Percentiles rank a stretch among this genome's conserved stretches.
Conservation (phyloP, 2,329 filamentous ascomycete species). For the Cladosporium colombiae region DNA sequence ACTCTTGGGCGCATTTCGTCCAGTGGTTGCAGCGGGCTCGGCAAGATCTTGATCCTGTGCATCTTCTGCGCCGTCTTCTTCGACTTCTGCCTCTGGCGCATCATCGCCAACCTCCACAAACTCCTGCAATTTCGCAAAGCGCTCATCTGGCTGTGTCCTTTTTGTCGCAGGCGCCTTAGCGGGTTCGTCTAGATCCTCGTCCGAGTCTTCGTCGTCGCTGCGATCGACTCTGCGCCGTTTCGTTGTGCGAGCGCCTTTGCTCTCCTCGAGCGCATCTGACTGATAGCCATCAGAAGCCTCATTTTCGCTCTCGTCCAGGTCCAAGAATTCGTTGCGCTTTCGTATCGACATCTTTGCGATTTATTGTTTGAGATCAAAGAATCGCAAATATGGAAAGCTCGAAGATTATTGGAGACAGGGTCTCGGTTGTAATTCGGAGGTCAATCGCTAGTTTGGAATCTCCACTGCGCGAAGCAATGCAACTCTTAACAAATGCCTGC, state of each 20-base stretch:
- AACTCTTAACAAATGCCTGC: too few species aligned
- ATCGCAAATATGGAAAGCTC: neutral
- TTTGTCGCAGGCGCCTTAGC: slow-evolving; percentile 22
- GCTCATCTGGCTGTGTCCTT: slow-evolving; percentile 22
- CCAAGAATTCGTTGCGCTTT: slow-evolving; percentile 72
- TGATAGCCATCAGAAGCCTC: slow-evolving; percentile 58
- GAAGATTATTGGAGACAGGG: neutral
- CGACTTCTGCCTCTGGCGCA: slow-evolving; percentile 24
- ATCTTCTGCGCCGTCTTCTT: slow-evolving; percentile 28
- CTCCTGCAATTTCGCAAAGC: slow-evolving; percentile 26
- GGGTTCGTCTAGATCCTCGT: slow-evolving; percentile 23
- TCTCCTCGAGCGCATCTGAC: slow-evolving; percentile 66
- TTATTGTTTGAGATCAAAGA: neutral
- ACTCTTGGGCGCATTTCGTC: slow-evolving; percentile 61
- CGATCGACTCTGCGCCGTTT: slow-evolving; percentile 65
- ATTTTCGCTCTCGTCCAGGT: slow-evolving; percentile 47
- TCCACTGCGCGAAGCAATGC: neutral
- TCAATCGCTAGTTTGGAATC: neutral
- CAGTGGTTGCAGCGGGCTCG: slow-evolving; percentile 18
- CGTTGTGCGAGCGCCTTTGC: slow-evolving; percentile 56
- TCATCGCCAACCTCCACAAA: slow-evolving; percentile 31
- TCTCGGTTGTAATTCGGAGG: neutral
- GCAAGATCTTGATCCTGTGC: slow-evolving; percentile 9
- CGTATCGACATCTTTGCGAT: slow-evolving; percentile 64
- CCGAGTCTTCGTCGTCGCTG: slow-evolving; percentile 39